Evolutionary conservation across 2,329 filamentous ascomycete genomes (phyloP).

Genomic region (Penicillium frequentans): DNA sequence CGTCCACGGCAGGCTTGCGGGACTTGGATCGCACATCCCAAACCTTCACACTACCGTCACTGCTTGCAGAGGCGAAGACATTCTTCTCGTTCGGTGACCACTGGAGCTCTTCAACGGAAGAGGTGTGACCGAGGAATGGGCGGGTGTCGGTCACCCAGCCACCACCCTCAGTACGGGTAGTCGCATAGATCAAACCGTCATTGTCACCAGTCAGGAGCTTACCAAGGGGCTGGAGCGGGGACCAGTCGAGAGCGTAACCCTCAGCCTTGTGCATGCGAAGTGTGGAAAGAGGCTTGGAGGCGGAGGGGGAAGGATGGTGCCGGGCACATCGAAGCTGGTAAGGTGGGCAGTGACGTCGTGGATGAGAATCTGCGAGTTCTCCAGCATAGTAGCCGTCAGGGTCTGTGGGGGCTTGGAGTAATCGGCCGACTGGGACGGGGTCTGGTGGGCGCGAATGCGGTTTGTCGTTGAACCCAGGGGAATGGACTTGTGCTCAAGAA

Average conservation of each 20-base stretch:
- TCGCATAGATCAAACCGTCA: conserved; percentile 83
- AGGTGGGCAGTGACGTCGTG: conserved; percentile 93
- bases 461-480: conserved; percentile 87
- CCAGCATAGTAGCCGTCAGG: conserved; percentile 87
- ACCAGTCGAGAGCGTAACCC: conserved; percentile 98
- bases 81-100: conserved; percentile 93
- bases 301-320: conserved; percentile 74
- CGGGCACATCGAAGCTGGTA: conserved; percentile 84
- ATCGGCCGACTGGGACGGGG: conserved; percentile 63
- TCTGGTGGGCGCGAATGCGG: conserved; percentile 84
- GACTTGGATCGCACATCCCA: conserved; percentile 95
- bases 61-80: conserved; percentile 91
- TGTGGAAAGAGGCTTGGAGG: conserved; percentile 85
- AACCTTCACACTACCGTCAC: conserved; percentile 90
- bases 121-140: conserved; percentile 78
- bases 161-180: conserved; percentile 81
- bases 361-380: conserved; percentile 83
- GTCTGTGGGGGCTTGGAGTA: conserved; percentile 73
- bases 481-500: conserved; percentile 89
- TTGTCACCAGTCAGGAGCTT: conserved; percentile 92
- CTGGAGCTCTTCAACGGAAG: conserved; percentile 90
- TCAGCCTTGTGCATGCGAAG: conserved; percentile 89
- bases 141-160: conserved; percentile 85
- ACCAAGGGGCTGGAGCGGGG: conserved; percentile 73
- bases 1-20: conserved; percentile 80